Percentiles rank a stretch among this genome's conserved stretches.
Evolutionary conservation across 352 stramenopile species (phyloP).

Genomic region (Phytophthora pini): DNA sequence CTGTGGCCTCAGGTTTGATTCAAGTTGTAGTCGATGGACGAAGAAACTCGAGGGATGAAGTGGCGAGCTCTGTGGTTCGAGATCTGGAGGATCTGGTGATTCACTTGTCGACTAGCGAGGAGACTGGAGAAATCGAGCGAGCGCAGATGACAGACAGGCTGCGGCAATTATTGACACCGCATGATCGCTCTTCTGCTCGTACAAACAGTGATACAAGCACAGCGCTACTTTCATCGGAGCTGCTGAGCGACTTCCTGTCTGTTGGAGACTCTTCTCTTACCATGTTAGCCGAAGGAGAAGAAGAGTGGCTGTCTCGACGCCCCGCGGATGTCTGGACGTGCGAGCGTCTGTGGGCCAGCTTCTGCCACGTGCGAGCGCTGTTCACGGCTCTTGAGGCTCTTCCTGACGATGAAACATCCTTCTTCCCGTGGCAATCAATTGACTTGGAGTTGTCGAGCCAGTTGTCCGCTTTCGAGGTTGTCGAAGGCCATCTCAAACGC

Average conservation of each 20-base stretch:
- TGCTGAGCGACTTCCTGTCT: slow-evolving; percentile 39
- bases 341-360: slow-evolving; percentile 15
- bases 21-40: neutral
- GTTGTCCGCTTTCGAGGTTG: slow-evolving; percentile 10
- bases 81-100: slow-evolving; percentile 22
- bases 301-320: slow-evolving; percentile 13
- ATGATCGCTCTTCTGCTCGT: too few relatives aligned
- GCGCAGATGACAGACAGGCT: slow-evolving; percentile 15
- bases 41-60: neutral
- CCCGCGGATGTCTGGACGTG: slow-evolving; percentile 3
- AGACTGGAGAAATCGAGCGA: slow-evolving; percentile 7
- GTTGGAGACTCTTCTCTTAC: slow-evolving; percentile 3
- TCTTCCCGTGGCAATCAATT: slow-evolving; percentile 37
- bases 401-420: neutral
- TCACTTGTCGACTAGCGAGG: slow-evolving; percentile 17
- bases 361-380: slow-evolving; percentile 7
- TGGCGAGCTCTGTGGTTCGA: neutral
- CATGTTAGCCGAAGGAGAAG: neutral
- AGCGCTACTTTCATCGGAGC: slow-evolving; percentile 23
- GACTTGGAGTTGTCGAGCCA: slow-evolving; percentile 22
- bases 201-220: too few relatives aligned
- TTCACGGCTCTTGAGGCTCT: slow-evolving; percentile 9
- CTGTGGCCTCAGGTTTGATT: slow-evolving; percentile 18
- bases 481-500: slow-evolving; percentile 5
- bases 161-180: slow-evolving; percentile 1